Evolutionary conservation across 306 rosid species (phyloP).

Genomic region (Quillaja saponaria): DNA sequence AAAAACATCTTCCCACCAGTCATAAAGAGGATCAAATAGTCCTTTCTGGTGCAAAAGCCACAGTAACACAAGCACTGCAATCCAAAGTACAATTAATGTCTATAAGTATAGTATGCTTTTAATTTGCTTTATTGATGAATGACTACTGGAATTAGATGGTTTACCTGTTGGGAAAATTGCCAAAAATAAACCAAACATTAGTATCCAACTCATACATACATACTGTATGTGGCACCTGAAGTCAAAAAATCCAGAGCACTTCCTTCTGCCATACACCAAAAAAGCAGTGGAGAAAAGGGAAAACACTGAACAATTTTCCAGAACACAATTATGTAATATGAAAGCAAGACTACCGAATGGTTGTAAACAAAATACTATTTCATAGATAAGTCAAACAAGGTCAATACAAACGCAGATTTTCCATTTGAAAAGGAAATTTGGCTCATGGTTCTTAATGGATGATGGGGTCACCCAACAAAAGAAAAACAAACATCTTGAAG

Average conservation of each 20-base stretch:
- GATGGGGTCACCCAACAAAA: too few relatives aligned
- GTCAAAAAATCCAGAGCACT: slow-evolving; percentile 82
- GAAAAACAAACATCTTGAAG: too few relatives aligned
- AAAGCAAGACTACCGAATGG: too few relatives aligned
- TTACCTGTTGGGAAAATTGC: slow-evolving; percentile 79
- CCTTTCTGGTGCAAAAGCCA: slow-evolving; percentile 89
- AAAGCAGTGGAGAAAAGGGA: slow-evolving; percentile 2
- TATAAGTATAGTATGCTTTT: neutral
- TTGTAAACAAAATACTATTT: too few relatives aligned
- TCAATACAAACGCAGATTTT: too few relatives aligned
- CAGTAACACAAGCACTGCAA: slow-evolving; percentile 66
- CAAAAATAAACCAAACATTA: slow-evolving; percentile 74
- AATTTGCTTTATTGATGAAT: neutral
- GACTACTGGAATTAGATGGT: slow-evolving; percentile 17
- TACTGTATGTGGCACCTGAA: slow-evolving; percentile 88
- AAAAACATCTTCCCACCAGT: slow-evolving; percentile 80
- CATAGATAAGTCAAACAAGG: slow-evolving; percentile 5
- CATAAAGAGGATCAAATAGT: slow-evolving; percentile 83
- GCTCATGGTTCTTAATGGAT: too few relatives aligned
- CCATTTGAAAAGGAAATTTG: too few relatives aligned
- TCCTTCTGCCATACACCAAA: slow-evolving; percentile 50
- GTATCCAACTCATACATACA: slow-evolving; percentile 81
- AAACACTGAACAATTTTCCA: slow-evolving; percentile 13
- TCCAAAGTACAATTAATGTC: slow-evolving; percentile 27
- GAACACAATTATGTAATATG: neutral